Evolutionary conservation across 352 stramenopile species (phyloP), one percentile per base, ranked within the genome.

Genomic region (Pseudoperonospora humuli): DNA sequence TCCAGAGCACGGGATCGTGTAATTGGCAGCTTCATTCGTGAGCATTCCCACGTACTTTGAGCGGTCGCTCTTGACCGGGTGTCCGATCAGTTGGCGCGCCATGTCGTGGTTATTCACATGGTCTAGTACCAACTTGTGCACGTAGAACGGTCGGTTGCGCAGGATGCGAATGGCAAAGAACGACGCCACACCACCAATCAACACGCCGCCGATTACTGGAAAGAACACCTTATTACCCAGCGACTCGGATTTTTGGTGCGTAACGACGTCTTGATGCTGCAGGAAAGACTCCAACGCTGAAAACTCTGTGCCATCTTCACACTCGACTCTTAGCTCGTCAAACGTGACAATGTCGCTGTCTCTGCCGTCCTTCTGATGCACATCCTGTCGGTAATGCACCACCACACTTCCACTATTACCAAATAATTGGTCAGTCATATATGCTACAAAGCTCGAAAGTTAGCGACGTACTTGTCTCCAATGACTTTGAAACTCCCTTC

Each of bases 101-200:
- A 58, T 49, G n/a, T 75, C 62, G 54, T 67, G 74, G 50, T 85
- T 84, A 53, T 88, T 88, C 11, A 84, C 70, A 28, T 79, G 74
- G 45, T 86, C 76, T 17, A 88, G 50, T 36, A 80, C 76, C 21
- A 88, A 45, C 33, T 86, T 88, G 66, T 86, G 76, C 52, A 86
- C 73, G 67, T 88, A 88, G 45, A 78, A 83, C 39, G 76, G 69
- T 35, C 73, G 70, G 50, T 86, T 86, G 45, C 71, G 76, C 27
- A 88, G 46, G 41, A 88, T 84, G 17, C 76, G 76, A 42, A 88
- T 84, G 17, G 77, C 50, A 25, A 85, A 72, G 57, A 86, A 88
- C 21, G 73, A 80, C 15, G 68, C 62, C 11, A 88, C 45, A 18
- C 76, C 74, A 13, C 76, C 76, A 34, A 88, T 70, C 6, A 88